phyloP scores from a whole-genome alignment of 108 stramenopile species.

The Asterionellopsis glacialis region DNA sequence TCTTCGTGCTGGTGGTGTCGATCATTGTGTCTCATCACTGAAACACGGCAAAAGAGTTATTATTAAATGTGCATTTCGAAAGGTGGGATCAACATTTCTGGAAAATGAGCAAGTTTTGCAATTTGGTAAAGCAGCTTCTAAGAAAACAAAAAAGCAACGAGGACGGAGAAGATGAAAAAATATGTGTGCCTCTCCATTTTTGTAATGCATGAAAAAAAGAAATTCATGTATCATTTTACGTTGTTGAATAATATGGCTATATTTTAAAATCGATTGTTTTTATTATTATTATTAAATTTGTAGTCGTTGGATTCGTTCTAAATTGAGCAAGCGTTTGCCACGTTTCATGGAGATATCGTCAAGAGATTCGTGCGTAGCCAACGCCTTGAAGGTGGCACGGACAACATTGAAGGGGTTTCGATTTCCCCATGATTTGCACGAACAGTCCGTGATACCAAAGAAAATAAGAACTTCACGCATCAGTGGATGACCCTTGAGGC shows the following conservation, averaged over 20 bases:
- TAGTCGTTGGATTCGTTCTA: slow-evolving; percentile 73
- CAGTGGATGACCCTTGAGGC: slow-evolving; percentile 69
- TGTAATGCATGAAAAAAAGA: too few species aligned
- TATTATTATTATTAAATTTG: slow-evolving; percentile 37
- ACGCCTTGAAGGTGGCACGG: slow-evolving; percentile 88
- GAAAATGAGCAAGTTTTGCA: neutral
- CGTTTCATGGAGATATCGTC: slow-evolving; percentile 89
- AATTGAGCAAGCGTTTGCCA: slow-evolving; percentile 75
- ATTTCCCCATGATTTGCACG: slow-evolving; percentile 80
- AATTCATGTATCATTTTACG: too few species aligned
- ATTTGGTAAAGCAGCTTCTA: neutral
- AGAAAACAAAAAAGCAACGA: too few species aligned
- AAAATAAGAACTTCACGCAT: slow-evolving; percentile 70
- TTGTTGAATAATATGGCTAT: too few species aligned
- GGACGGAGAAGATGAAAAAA: too few species aligned
- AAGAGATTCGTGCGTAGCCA: slow-evolving; percentile 82
- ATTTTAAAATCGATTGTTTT: too few species aligned
- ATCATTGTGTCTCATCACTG: slow-evolving; percentile 49
- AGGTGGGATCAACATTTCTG: slow-evolving; percentile 22
- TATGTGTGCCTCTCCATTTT: too few species aligned
- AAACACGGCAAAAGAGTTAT: slow-evolving; percentile 42
- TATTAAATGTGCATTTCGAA: slow-evolving; percentile 43
- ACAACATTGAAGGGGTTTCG: slow-evolving; percentile 84
- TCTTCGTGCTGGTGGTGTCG: slow-evolving; percentile 38
- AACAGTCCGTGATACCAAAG: slow-evolving; percentile 81